Percentiles rank a stretch among this genome's conserved stretches.
phyloP scores from a whole-genome alignment of 345 rosid genomes.

The Punica granatum region DNA sequence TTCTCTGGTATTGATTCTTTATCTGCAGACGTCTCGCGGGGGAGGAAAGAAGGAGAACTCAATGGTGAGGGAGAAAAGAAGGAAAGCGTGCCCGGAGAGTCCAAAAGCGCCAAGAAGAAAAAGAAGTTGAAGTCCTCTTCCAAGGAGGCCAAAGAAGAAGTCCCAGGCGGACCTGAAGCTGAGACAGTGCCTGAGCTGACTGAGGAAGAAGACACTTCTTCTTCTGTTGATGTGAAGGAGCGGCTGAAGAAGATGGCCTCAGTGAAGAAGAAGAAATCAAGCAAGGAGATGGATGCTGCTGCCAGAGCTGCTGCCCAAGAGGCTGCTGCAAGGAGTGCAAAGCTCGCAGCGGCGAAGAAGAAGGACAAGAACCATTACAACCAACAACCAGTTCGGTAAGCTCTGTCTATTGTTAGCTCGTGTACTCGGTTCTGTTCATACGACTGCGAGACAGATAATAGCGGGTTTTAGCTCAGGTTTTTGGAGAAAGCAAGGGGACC shows the following conservation, averaged over 20 bases:
- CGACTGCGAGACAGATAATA: conserved; percentile 1
- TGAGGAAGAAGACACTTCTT: conserved; percentile 24
- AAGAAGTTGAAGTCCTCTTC: conserved; percentile 59
- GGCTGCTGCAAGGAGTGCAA: conserved; percentile 68
- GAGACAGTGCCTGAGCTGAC: conserved; percentile 24
- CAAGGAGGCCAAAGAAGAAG: conserved; percentile 55
- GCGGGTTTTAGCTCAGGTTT: too few species aligned
- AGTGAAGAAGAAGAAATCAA: conserved; percentile 63
- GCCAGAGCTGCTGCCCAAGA: conserved; percentile 67
- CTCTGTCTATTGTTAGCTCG: not conserved
- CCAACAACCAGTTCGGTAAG: conserved; percentile 68
- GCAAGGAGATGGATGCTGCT: conserved; percentile 69
- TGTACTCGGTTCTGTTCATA: conserved; percentile 3
- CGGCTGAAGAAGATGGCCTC: conserved; percentile 53
- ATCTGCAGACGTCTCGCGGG: conserved; percentile 21
- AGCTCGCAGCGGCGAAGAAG: conserved; percentile 78
- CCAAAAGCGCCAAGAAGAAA: conserved; percentile 50
- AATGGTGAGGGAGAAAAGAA: conserved; percentile 48
- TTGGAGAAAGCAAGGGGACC: not conserved
- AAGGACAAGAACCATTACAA: conserved; percentile 82
- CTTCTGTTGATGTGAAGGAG: conserved; percentile 52
- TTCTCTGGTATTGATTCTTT: not conserved
- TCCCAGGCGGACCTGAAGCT: conserved; percentile 19
- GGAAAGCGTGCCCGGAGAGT: conserved; percentile 45
- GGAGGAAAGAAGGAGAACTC: conserved; percentile 22